Conservation (phyloP, 2,329 filamentous ascomycete species). For the Aspergillus ochraceoroseus region DNA sequence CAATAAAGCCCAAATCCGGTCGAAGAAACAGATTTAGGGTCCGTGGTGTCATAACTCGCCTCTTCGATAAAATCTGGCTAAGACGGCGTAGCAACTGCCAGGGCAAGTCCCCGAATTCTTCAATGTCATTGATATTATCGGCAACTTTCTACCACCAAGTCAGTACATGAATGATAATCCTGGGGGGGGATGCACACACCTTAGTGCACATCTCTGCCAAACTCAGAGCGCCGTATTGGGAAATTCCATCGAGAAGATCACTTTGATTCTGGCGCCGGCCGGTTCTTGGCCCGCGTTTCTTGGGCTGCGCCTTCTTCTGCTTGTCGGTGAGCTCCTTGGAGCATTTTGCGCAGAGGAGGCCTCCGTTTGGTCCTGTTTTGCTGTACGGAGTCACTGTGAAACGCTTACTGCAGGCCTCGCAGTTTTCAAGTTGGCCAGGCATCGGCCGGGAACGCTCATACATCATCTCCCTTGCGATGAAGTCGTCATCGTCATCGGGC, state of each 20-base stretch:
- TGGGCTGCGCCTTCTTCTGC: conserved; percentile 53
- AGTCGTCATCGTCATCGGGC: conserved; percentile 46
- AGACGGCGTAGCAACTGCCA: conserved; percentile 53
- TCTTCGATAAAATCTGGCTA: conserved; percentile 61
- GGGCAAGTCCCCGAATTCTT: conserved; percentile 61
- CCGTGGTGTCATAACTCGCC: conserved; percentile 51
- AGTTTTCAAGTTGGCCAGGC: conserved; percentile 86
- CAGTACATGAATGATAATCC: conserved; percentile 12
- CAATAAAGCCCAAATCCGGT: conserved; percentile 53
- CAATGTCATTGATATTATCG: conserved; percentile 58
- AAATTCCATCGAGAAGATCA: conserved; percentile 71
- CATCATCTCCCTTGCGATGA: conserved; percentile 49
- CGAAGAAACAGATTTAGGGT: conserved; percentile 47
- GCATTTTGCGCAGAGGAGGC: conserved; percentile 77
- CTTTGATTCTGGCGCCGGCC: conserved; percentile 74
- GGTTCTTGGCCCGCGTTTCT: conserved; percentile 52
- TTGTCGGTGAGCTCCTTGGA: conserved; percentile 68
- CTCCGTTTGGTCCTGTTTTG: conserved; percentile 73
- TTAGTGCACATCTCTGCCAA: conserved; percentile 56
- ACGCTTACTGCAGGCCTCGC: conserved; percentile 74
- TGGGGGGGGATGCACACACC: conserved; percentile 25
- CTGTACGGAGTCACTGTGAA: conserved; percentile 93
- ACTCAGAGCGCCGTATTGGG: conserved; percentile 41
- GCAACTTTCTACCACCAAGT: conserved; percentile 50
- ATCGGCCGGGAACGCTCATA: conserved; percentile 54